Base-by-base conservation (phyloP, 1,284 basidiomycete genomes). In the Hemileia vastatrix region DNA sequence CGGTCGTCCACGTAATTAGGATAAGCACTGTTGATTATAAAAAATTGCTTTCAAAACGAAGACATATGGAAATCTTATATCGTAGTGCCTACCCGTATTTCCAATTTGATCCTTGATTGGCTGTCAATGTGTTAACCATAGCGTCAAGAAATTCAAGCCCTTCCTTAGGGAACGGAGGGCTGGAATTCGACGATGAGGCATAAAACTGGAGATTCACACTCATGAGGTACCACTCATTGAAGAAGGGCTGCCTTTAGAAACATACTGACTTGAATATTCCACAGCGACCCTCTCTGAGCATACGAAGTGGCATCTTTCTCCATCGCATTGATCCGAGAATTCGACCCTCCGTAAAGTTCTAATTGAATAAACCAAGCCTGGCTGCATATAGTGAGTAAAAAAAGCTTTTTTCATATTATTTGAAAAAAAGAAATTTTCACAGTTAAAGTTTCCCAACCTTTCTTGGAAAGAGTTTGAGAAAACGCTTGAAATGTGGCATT, bases 401-500 rank as follows among this genome's bases (percentile, higher is more conserved):
- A n/a, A n/a, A n/a, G n/a, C n/a, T n/a, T n/a, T n/a, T n/a, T n/a
- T n/a, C n/a, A n/a, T n/a, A n/a, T n/a, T n/a, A n/a, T n/a, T n/a
- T n/a, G n/a, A n/a, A n/a, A n/a, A n/a, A n/a, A n/a, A n/a, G n/a
- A n/a, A n/a, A n/a, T n/a, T n/a, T 31, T 43, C 13, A 60, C 57
- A 5, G 67, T 67, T 33, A 64, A 52, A 4, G 66, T 64, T 1
- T 57, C n/a, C 1, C 11, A 32, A 19, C 67, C 67, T 18, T 65
- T 55, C 4, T 53, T 61, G 53, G 54, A 65, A 5, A 70, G 43
- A 53, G 70, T 71, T 48, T 67, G 63, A 49, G 68, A 65, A 59
- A 68, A 72, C n/a, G 55, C 54, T 6, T 48, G 27, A 6, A 67
- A 15, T 13, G 67, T 64, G 23, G 62, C 51, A 4, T 56, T 31